Evolutionary conservation across 768 basidiomycete genomes (phyloP).

Genomic region (Pseudohyphozyma bogoriensis): DNA sequence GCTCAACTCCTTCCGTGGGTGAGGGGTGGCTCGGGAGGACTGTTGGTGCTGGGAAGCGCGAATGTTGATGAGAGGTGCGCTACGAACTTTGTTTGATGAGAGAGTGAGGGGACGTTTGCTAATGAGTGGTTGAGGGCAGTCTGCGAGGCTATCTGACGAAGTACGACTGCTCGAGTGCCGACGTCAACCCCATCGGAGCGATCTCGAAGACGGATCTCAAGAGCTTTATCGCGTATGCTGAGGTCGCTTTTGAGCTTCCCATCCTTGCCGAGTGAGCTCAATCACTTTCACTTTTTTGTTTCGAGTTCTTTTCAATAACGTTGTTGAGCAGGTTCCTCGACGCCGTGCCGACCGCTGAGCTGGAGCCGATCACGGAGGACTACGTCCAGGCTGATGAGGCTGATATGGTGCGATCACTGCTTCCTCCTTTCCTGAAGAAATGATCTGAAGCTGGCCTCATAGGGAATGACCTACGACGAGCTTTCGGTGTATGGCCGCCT

Average conservation of each 20-base stretch:
- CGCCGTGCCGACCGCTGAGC: conserved; percentile 87
- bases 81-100: neutral
- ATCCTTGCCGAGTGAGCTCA: conserved; percentile 58
- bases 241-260: conserved; percentile 67
- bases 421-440: neutral
- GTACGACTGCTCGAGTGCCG: conserved; percentile 90
- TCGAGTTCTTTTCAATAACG: neutral
- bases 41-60: conserved; percentile 92
- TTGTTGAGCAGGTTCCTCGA: conserved; percentile 59
- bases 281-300: neutral
- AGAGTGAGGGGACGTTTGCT: neutral
- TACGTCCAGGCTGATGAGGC: conserved; percentile 96
- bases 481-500: conserved; percentile 85
- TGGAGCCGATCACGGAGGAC: conserved; percentile 86
- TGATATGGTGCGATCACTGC: conserved; percentile 10
- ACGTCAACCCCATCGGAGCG: conserved; percentile 95
- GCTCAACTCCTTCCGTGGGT: conserved; percentile 87
- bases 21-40: conserved; percentile 62
- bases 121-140: conserved; percentile 40
- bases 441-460: conserved; percentile 35
- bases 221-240: conserved; percentile 81
- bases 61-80: conserved; percentile 91
- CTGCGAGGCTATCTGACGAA: conserved; percentile 94
- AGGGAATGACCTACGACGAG: conserved; percentile 94
- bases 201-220: conserved; percentile 97